Conservation (phyloP, 257 asterid genomes). For the Nicotiana attenuata region DNA sequence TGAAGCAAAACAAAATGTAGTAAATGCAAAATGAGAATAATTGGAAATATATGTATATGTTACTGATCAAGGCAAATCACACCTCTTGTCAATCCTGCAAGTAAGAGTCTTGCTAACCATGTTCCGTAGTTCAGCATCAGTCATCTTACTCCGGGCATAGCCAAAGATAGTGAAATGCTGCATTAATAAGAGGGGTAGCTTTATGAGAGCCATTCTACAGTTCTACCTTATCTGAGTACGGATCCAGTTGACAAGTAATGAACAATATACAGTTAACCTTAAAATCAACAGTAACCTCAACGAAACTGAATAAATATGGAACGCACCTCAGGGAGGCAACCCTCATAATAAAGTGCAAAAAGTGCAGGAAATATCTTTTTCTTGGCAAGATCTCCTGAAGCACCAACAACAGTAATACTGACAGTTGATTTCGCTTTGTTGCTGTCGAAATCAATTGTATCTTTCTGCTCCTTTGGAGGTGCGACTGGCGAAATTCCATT, state of each 20-base stretch:
- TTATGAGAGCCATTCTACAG: neutral
- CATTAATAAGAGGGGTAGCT: neutral
- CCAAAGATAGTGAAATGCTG: slow-evolving; percentile 93
- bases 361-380: slow-evolving; percentile 98
- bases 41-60: neutral
- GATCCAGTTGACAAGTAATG: neutral
- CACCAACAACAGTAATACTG: slow-evolving; percentile 90
- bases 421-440: slow-evolving; percentile 50
- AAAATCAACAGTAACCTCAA: neutral
- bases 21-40: neutral
- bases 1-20: neutral
- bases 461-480: slow-evolving; percentile 32
- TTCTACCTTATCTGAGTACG: neutral
- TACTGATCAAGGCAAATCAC: slow-evolving; percentile 2
- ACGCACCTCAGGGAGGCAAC: slow-evolving; percentile 84
- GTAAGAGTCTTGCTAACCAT: slow-evolving; percentile 96
- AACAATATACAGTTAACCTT: neutral
- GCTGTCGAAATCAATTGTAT: slow-evolving; percentile 13
- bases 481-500: slow-evolving; percentile 33
- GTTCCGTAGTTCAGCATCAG: slow-evolving; percentile 71
- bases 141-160: slow-evolving; percentile 98
- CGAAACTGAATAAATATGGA: neutral
- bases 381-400: slow-evolving; percentile 98
- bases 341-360: slow-evolving; percentile 94
- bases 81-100: slow-evolving; percentile 95